Percentiles rank a stretch among this genome's conserved stretches.
These are phyloP conservation scores for Ogataea populi-albae DNA, from an alignment of 805 yeast genomes.

Conservation along the genomic window DNA sequence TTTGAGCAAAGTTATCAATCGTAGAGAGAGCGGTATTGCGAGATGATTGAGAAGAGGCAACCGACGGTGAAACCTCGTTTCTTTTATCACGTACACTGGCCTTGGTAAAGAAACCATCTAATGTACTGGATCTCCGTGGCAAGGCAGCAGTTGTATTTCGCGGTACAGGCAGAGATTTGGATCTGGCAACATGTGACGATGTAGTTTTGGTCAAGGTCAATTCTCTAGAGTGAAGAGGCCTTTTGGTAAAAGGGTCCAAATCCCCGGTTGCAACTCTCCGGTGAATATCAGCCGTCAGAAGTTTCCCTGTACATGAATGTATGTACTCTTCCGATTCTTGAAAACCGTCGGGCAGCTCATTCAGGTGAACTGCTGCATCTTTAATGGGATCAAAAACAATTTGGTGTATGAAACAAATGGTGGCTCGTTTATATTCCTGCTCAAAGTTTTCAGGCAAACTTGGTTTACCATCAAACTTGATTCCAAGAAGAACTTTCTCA, in stretches of 20 bases:
- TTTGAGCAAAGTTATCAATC: slow-evolving; percentile 1
- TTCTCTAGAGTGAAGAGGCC: slow-evolving; percentile 47
- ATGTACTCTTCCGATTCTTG: slow-evolving; percentile 25
- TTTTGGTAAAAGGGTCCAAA: slow-evolving; percentile 61
- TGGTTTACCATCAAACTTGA: slow-evolving; percentile 59
- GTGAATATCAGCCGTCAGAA: slow-evolving; percentile 47
- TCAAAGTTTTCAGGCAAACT: slow-evolving; percentile 56
- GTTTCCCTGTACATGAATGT: slow-evolving; percentile 43
- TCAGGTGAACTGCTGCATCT: slow-evolving; percentile 52
- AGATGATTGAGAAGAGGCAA: neutral
- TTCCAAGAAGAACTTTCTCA: slow-evolving; percentile 53
- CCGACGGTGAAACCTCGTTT: neutral
- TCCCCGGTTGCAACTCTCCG: slow-evolving; percentile 58
- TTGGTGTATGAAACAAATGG: slow-evolving; percentile 77
- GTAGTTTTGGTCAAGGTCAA: neutral
- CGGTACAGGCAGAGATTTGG: slow-evolving; percentile 4
- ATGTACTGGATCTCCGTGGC: slow-evolving; percentile 3
- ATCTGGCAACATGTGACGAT: slow-evolving; percentile 1
- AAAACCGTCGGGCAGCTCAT: slow-evolving; percentile 47
- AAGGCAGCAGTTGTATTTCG: slow-evolving; percentile 1
- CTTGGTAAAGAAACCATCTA: slow-evolving; percentile 3
- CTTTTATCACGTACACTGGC: neutral
- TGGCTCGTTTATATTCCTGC: slow-evolving; percentile 62
- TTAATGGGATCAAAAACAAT: slow-evolving; percentile 74
- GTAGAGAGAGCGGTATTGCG: neutral